phyloP scores from a whole-genome alignment of 2,329 filamentous ascomycete genomes.

The Ceratocystiopsis brevicomis region DNA sequence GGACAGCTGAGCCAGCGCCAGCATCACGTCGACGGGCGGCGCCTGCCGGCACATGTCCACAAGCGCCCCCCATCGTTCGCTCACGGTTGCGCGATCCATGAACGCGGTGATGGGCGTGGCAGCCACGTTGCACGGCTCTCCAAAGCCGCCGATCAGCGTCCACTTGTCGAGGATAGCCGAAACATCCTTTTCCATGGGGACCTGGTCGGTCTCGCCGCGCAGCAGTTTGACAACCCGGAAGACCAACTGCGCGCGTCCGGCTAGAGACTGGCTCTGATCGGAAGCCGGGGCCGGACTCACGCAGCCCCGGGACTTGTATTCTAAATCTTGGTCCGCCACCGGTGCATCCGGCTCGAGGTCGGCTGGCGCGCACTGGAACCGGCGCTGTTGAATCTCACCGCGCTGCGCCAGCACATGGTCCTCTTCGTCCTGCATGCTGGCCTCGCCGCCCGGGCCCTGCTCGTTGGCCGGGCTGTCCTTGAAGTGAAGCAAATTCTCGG shows the following conservation, averaged over 20 bases:
- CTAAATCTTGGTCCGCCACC: background rate
- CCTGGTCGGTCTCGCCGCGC: accelerated
- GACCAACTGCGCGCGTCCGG: background rate
- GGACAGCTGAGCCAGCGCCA: constrained; percentile 11
- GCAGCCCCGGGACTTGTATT: constrained; percentile 1
- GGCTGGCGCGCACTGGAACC: constrained; percentile 2
- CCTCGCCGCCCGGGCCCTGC: background rate
- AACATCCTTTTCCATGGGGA: background rate
- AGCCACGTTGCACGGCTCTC: accelerated
- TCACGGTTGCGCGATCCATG: background rate
- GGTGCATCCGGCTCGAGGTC: background rate
- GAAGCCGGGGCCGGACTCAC: background rate
- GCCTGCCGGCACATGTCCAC: constrained; percentile 8
- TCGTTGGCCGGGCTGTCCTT: background rate
- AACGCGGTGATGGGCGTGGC: background rate
- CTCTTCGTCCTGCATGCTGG: background rate
- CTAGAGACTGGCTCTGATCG: background rate
- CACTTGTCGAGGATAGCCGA: background rate
- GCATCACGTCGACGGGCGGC: constrained; percentile 9
- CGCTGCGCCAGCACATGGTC: background rate
- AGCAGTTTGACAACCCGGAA: constrained; percentile 1
- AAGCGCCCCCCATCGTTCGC: constrained; percentile 12
- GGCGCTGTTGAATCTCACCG: constrained; percentile 4
- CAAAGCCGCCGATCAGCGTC: constrained; percentile 1
- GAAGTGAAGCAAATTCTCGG: constrained; percentile 13